Base-by-base conservation (phyloP, 2,329 filamentous ascomycete genomes). In the Cladosporium sp. region DNA sequence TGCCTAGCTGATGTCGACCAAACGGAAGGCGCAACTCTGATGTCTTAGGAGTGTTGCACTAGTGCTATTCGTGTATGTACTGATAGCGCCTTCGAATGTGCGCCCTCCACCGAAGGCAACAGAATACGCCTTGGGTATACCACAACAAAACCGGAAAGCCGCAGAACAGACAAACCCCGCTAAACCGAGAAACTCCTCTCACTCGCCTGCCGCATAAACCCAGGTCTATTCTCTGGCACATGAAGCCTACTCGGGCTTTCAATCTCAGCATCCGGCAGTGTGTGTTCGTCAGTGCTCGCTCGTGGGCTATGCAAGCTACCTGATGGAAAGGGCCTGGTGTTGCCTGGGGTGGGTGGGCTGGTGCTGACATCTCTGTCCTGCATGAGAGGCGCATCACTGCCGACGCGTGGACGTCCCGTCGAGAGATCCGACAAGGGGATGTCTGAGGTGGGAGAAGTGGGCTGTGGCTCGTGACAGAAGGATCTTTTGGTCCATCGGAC, bases 341-440 rank as follows among this genome's bases (percentile, higher is more conserved):
- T 30, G 13, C 8, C 8, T 1, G 22, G 18, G 20, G 32, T 46
- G 8, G 25, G n/a, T 13, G 45, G n/a, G 13, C 13, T 30, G 11
- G 4, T 7, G 25, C 45, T 35, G 7, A 13, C 16, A 33, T 33
- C n/a, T 2, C 29, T 48, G 27, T 25, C 4, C 27, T 8, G 16
- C 11, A 40, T 40, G 16, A 48, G 13, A 8, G 45, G 45, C 36
- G 36, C 45, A 20, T 48, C 45, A 7, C 45, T 48, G 45, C 45
- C 40, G 3, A 36, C 36, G n/a, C 45, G 27, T 12, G 45, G 45
- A 9, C 45, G 36, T 6, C 25, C 13, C n/a, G 35, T 25, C 9
- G 16, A 15, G 5, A 48, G 7, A 18, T 33, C 18, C 3, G 20
- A 15, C 27, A 40, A 7, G n/a, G 36, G 18, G 2, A 40, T 16